These are phyloP conservation scores for Lepiota venenata DNA, from an alignment of 768 basidiomycete genomes.

Conservation along the genomic window DNA sequence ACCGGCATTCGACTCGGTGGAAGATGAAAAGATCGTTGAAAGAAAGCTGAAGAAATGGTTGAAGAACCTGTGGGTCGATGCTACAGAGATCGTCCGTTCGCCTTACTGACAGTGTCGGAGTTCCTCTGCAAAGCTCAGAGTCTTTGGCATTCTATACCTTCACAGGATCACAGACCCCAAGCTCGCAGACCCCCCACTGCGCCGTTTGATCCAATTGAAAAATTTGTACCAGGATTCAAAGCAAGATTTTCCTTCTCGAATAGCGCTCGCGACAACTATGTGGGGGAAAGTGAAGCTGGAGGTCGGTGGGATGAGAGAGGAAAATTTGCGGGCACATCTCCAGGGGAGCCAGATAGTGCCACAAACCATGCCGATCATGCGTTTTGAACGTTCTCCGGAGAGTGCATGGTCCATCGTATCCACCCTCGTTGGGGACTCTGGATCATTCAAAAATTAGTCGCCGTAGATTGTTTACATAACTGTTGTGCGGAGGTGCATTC, in stretches of 20 bases:
- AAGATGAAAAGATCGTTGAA: constrained; percentile 11
- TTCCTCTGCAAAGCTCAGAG: constrained; percentile 8
- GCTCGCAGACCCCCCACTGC: constrained; percentile 12
- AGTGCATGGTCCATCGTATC: constrained; percentile 10
- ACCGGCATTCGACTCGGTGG: constrained; percentile 12
- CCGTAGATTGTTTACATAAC: background rate
- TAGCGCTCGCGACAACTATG: constrained; percentile 16
- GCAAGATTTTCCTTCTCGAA: constrained; percentile 7
- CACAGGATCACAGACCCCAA: constrained; percentile 13
- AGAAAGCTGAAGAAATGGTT: constrained; percentile 12
- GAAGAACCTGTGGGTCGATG: constrained; percentile 11
- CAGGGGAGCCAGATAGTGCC: background rate
- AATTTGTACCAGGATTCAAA: constrained; percentile 2
- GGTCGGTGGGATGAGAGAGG: constrained; percentile 4
- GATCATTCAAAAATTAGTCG: background rate
- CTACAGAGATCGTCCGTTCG: too few species aligned
- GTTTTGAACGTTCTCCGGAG: constrained; percentile 2
- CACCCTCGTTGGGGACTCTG: background rate
- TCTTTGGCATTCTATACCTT: constrained; percentile 15
- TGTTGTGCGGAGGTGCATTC: too few species aligned
- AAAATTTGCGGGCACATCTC: constrained; percentile 5
- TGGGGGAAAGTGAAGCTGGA: constrained; percentile 7
- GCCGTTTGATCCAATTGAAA: constrained; percentile 9
- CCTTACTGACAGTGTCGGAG: background rate
- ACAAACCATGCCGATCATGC: background rate